phyloP scores from a whole-genome alignment of 2,329 filamentous ascomycete species.

The Lachnellula subtilissima region DNA sequence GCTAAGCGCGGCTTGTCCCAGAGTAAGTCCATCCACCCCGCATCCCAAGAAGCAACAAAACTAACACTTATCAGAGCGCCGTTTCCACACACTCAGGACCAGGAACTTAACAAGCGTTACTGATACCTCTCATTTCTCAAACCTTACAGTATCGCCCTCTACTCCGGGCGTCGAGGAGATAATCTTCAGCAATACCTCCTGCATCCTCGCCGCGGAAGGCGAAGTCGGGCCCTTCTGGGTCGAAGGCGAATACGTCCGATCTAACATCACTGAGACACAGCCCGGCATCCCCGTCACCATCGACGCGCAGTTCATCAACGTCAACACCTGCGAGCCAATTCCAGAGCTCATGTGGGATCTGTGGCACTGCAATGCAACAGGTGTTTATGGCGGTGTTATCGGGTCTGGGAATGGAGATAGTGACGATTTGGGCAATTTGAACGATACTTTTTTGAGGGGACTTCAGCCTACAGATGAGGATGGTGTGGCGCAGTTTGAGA shows the following conservation, averaged over 20 bases:
- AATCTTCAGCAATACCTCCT: slow-evolving; percentile 25
- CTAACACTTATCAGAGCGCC: slow-evolving; percentile 9
- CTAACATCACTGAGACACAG: slow-evolving; percentile 38
- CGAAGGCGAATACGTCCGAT: slow-evolving; percentile 45
- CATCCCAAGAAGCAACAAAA: background rate
- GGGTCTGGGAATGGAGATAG: slow-evolving; percentile 40
- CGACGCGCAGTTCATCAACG: slow-evolving; percentile 41
- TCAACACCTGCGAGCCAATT: slow-evolving; percentile 48
- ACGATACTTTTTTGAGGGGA: slow-evolving; percentile 40
- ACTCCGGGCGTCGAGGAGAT: slow-evolving; percentile 26
- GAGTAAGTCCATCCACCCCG: slow-evolving; percentile 3
- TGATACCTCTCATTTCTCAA: slow-evolving; percentile 16
- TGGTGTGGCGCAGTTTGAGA: slow-evolving; percentile 39
- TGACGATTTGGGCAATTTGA: slow-evolving; percentile 34
- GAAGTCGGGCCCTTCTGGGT: slow-evolving; percentile 41
- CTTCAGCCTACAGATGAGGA: slow-evolving; percentile 38
- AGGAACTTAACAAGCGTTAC: slow-evolving; percentile 13
- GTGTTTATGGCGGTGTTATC: slow-evolving; percentile 46
- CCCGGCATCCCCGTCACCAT: slow-evolving; percentile 37
- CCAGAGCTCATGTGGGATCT: slow-evolving; percentile 46
- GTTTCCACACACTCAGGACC: slow-evolving; percentile 2
- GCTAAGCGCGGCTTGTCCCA: slow-evolving; percentile 28
- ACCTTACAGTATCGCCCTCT: slow-evolving; percentile 28
- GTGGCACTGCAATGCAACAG: slow-evolving; percentile 45
- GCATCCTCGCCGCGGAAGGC: slow-evolving; percentile 32